Evolutionary conservation across 106 monocot genomes (phyloP).

Genomic region (Dioscorea alata): DNA sequence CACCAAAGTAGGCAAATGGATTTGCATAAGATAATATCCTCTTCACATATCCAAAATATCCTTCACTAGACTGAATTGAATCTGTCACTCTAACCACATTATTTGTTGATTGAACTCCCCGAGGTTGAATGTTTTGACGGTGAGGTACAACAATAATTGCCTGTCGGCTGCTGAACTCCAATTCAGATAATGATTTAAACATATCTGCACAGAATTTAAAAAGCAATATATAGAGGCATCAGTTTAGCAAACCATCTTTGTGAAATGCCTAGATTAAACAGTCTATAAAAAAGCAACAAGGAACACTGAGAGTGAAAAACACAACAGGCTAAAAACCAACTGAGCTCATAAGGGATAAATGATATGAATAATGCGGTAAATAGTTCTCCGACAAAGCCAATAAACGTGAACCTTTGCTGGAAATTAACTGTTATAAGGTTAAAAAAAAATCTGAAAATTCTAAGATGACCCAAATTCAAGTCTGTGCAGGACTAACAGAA

Average conservation of each 20-base stretch:
- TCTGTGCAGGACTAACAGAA: too few species aligned
- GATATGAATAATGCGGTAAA: too few species aligned
- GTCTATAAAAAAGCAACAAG: background rate
- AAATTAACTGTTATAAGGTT: too few species aligned
- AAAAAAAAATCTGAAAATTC: too few species aligned
- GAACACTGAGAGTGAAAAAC: background rate
- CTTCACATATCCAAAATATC: slow-evolving; percentile 70
- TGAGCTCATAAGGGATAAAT: too few species aligned
- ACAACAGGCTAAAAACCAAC: background rate
- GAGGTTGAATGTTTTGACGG: slow-evolving; percentile 11
- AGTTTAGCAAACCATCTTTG: too few species aligned
- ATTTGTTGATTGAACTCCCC: slow-evolving; percentile 17
- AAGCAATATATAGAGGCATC: too few species aligned
- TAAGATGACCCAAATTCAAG: too few species aligned
- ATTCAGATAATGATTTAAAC: slow-evolving; percentile 50
- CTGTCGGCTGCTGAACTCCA: slow-evolving; percentile 67
- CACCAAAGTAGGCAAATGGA: slow-evolving; percentile 71
- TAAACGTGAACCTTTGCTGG: too few species aligned
- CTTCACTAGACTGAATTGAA: slow-evolving; percentile 12
- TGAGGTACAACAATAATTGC: slow-evolving; percentile 72
- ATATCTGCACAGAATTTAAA: slow-evolving; percentile 41
- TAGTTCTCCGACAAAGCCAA: too few species aligned
- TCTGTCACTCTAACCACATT: slow-evolving; percentile 2
- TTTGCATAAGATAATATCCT: slow-evolving; percentile 60
- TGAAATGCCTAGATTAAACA: too few species aligned